These are phyloP conservation scores for Neonectria magnoliae DNA, from an alignment of 2,329 filamentous ascomycete genomes.

Conservation along the genomic window DNA sequence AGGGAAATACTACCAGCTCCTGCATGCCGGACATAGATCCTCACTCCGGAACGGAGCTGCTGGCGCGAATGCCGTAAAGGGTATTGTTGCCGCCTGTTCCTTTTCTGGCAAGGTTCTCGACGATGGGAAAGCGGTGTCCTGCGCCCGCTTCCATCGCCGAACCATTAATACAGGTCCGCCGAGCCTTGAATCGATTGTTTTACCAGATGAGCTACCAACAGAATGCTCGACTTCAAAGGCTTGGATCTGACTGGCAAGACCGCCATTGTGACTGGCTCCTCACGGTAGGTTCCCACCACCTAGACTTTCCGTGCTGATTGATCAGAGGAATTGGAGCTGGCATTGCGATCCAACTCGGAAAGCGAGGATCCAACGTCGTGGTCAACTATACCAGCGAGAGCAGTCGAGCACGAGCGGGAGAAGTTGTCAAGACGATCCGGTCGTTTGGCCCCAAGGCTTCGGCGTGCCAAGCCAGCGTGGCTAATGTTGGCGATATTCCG, in stretches of 20 bases:
- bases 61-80: neutral
- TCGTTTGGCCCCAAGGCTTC: conserved; percentile 27
- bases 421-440: conserved; percentile 30
- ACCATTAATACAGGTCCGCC: neutral
- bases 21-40: too few relatives aligned
- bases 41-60: neutral
- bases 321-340: conserved; percentile 33
- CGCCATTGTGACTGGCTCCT: conserved; percentile 39
- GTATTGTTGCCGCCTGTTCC: neutral
- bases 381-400: conserved; percentile 31
- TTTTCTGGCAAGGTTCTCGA: neutral
- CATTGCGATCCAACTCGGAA: conserved; percentile 27
- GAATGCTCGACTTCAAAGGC: conserved; percentile 29
- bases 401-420: conserved; percentile 29
- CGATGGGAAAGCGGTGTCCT: neutral
- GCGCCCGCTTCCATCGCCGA: neutral
- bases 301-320: neutral
- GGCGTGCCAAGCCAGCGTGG: conserved; percentile 29
- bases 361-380: conserved; percentile 35
- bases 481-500: conserved; percentile 25
- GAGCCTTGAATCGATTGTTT: neutral
- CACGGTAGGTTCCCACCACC: conserved; percentile 6
- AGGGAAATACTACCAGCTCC: neutral
- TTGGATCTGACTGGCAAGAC: conserved; percentile 38
- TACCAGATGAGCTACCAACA: neutral